These are phyloP conservation scores for Wickerhamomyces tratensis DNA, from an alignment of 805 yeast genomes.

Conservation along the genomic window DNA sequence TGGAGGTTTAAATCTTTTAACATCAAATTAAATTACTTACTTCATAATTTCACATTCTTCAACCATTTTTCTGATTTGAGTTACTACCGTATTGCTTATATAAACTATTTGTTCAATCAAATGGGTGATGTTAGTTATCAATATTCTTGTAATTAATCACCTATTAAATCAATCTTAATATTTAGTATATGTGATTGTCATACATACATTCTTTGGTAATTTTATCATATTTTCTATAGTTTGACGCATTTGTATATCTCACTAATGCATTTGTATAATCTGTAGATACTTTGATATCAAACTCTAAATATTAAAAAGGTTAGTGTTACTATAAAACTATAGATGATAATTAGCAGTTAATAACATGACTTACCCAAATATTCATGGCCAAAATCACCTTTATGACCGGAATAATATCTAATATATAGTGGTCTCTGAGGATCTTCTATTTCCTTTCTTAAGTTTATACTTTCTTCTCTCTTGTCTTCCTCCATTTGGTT, in stretches of 20 bases:
- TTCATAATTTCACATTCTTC: conserved; percentile 28
- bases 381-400: conserved; percentile 36
- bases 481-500: neutral
- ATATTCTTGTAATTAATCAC: no score
- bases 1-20: no score
- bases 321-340: neutral
- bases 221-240: conserved; percentile 31
- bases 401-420: conserved; percentile 34
- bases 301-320: conserved; percentile 13
- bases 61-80: conserved; percentile 24
- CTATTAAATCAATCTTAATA: no score
- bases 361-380: conserved; percentile 22
- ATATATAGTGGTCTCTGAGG: conserved; percentile 23
- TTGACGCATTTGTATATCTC: conserved; percentile 36
- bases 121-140: neutral
- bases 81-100: conserved; percentile 24
- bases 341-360: no score
- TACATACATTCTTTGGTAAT: conserved; percentile 26
- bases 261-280: conserved; percentile 22
- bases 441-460: conserved; percentile 1
- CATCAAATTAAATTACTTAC: conserved; percentile 5
- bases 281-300: conserved; percentile 20
- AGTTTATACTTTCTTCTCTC: neutral
- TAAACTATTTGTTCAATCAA: conserved; percentile 11
- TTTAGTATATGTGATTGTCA: no score